phyloP scores from a whole-genome alignment of 305 asterid species.

The Solanum hybrid region DNA sequence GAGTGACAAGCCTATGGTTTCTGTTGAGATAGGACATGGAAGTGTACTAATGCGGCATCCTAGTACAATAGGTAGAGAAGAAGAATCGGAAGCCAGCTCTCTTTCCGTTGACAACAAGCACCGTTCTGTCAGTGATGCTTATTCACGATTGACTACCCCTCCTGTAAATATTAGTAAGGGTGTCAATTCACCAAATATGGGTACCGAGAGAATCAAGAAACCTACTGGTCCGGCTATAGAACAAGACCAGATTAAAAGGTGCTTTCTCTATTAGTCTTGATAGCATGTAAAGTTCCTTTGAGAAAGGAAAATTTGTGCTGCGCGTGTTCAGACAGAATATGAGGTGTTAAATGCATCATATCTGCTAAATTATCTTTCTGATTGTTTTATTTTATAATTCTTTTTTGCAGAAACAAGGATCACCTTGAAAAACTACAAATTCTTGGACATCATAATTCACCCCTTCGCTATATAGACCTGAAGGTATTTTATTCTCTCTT shows the following conservation, averaged over 20 bases:
- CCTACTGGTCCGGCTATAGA: constrained; percentile 29
- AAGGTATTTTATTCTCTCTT: constrained; percentile 44
- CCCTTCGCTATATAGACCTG: constrained; percentile 50
- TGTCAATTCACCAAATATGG: constrained; percentile 15
- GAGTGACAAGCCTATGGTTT: constrained; percentile 82
- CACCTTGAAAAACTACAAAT: constrained; percentile 57
- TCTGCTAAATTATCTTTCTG: background rate
- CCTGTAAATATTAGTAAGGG: constrained; percentile 27
- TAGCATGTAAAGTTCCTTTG: background rate
- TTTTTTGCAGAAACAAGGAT: constrained; percentile 52
- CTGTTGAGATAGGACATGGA: constrained; percentile 97
- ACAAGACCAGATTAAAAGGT: constrained; percentile 59
- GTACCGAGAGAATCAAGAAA: constrained; percentile 37
- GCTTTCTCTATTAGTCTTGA: constrained; percentile 13
- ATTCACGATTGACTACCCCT: constrained; percentile 35
- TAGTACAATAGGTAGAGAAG: constrained; percentile 61
- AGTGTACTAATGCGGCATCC: constrained; percentile 97
- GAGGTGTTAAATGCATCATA: background rate
- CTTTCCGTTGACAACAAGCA: constrained; percentile 80
- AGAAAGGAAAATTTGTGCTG: background rate
- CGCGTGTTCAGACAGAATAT: background rate
- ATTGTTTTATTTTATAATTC: background rate
- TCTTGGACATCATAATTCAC: constrained; percentile 68
- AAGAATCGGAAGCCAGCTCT: constrained; percentile 98
- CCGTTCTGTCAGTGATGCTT: constrained; percentile 28